Evolutionary conservation across 768 basidiomycete genomes (phyloP).

Genomic region (Naganishia onofrii): DNA sequence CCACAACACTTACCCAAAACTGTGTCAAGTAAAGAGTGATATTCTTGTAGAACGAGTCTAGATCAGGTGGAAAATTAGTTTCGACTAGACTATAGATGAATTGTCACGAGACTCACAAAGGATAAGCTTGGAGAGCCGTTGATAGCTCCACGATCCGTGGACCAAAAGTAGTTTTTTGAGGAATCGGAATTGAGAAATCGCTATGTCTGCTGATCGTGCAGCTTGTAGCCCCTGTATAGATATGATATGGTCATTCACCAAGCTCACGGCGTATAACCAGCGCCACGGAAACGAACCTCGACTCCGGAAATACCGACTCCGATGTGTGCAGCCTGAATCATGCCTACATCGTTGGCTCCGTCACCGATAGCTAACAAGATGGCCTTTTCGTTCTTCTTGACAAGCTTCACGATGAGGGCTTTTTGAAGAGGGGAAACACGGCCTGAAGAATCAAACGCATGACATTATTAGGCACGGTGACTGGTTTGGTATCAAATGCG

Average conservation of each 20-base stretch:
- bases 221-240: constrained; percentile 82
- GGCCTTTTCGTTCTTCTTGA: constrained; percentile 90
- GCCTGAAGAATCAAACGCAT: constrained; percentile 53
- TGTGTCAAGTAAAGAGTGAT: constrained; percentile 97
- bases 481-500: constrained; percentile 21
- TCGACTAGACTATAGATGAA: not conserved
- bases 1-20: constrained; percentile 73
- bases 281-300: constrained; percentile 61
- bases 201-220: constrained; percentile 92
- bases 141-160: constrained; percentile 98
- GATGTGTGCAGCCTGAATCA: constrained; percentile 98
- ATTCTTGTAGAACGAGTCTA: constrained; percentile 99
- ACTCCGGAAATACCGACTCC: constrained; percentile 97
- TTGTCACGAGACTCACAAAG: constrained; percentile 65
- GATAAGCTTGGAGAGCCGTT: constrained; percentile 88
- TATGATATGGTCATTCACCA: constrained; percentile 15
- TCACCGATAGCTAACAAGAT: constrained; percentile 96
- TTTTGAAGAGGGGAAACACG: constrained; percentile 98
- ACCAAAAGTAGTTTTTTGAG: constrained; percentile 92
- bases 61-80: too few relatives aligned
- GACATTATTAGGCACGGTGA: constrained; percentile 29
- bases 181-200: constrained; percentile 95
- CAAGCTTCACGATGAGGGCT: constrained; percentile 95
- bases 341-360: constrained; percentile 96
- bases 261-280: not conserved